phyloP scores from a whole-genome alignment of 495 filamentous ascomycete species.

The Penicillium angulare region DNA sequence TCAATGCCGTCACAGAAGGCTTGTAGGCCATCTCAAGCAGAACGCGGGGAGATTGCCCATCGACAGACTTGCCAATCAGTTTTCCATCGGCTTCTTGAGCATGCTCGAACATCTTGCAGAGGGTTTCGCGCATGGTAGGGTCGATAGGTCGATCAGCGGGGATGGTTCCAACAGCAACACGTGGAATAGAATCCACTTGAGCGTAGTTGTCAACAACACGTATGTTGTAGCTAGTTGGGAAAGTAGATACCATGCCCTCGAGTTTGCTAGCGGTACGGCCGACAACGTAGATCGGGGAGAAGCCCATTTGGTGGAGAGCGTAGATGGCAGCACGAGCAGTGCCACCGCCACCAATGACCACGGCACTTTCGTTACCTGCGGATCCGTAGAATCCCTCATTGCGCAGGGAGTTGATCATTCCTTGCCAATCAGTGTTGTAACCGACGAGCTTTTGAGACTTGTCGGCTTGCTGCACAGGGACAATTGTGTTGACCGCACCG shows the following conservation, averaged over 20 bases:
- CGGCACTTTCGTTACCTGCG: constrained; percentile 37
- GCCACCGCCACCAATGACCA: constrained; percentile 85
- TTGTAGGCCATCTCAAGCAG: constrained; percentile 97
- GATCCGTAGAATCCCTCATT: constrained; percentile 59
- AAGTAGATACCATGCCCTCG: constrained; percentile 62
- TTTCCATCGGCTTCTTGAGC: constrained; percentile 39
- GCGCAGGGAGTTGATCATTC: constrained; percentile 82
- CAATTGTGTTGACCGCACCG: constrained; percentile 94
- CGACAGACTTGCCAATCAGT: constrained; percentile 24
- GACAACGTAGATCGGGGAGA: constrained; percentile 80
- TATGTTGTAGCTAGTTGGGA: constrained; percentile 75
- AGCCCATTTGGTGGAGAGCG: constrained; percentile 79
- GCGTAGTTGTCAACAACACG: constrained; percentile 55
- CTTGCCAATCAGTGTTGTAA: constrained; percentile 95
- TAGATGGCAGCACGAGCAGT: constrained; percentile 92
- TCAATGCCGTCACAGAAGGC: constrained; percentile 76
- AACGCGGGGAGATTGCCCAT: constrained; percentile 46
- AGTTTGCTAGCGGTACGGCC: constrained; percentile 73
- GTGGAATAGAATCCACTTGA: constrained; percentile 53
- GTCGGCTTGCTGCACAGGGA: constrained; percentile 45
- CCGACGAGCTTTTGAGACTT: constrained; percentile 61
- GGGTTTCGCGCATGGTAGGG: constrained; percentile 60
- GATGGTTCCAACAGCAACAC: constrained; percentile 82
- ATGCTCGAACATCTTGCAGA: constrained; percentile 61
- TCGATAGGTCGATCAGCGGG: constrained; percentile 89